Evolutionary conservation across 108 stramenopile genomes (phyloP).

Genomic region (Schizochytrium sp.): DNA sequence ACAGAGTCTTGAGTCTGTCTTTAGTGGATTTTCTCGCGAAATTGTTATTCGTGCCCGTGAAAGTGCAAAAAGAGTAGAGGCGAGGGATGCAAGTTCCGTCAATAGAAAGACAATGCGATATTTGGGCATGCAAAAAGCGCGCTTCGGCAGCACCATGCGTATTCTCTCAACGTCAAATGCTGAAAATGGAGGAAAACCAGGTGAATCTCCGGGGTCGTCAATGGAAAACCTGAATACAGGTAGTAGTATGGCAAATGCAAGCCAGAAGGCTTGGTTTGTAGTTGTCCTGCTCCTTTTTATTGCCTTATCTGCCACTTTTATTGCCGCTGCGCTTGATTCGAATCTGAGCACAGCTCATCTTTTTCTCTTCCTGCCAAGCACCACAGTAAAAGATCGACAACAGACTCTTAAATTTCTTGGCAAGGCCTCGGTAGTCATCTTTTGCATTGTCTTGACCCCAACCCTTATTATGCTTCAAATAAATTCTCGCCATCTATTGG

Average conservation of each 20-base stretch:
- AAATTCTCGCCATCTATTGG: slow-evolving; percentile 48
- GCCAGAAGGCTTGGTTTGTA: slow-evolving; percentile 8
- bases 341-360: neutral
- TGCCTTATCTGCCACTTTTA: neutral
- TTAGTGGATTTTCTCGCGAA: slow-evolving; percentile 54
- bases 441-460: slow-evolving; percentile 55
- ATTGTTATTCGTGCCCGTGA: neutral
- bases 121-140: neutral
- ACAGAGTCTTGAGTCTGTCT: slow-evolving; percentile 8
- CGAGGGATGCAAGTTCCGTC: neutral
- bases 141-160: neutral
- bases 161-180: neutral
- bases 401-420: neutral
- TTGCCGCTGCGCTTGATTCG: neutral
- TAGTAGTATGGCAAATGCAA: neutral
- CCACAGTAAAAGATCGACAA: slow-evolving; percentile 1
- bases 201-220: neutral
- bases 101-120: neutral
- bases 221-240: neutral
- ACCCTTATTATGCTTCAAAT: slow-evolving; percentile 58
- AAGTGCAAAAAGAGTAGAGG: neutral
- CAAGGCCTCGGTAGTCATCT: slow-evolving; percentile 9
- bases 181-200: neutral
- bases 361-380: neutral
- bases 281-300: neutral